Percentiles rank a stretch among this genome's conserved stretches.
phyloP scores from a whole-genome alignment of 179 eudicot genomes.

The Vitellaria paradoxa region DNA sequence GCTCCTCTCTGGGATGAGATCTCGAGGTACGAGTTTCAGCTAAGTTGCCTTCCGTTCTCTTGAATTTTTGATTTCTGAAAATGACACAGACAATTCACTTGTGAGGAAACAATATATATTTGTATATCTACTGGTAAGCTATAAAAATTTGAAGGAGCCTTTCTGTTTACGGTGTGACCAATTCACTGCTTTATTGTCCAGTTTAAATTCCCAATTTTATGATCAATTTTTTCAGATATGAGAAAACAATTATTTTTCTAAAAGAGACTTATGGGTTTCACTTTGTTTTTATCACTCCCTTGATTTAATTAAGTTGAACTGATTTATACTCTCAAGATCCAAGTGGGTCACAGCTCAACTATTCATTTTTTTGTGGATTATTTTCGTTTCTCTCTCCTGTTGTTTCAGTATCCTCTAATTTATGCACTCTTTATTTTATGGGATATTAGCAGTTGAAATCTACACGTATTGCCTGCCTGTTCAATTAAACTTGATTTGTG shows the following conservation, averaged over 20 bases:
- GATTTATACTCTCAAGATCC: neutral
- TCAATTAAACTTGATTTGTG: constrained; percentile 2
- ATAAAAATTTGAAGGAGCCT: neutral
- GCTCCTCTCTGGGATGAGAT: constrained; percentile 75
- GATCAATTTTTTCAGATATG: too few species aligned
- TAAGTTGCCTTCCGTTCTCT: neutral
- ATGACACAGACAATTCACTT: neutral
- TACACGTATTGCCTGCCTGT: neutral
- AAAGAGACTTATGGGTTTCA: neutral
- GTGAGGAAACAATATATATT: neutral
- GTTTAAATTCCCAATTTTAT: neutral
- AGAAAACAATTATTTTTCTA: neutral
- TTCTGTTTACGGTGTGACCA: neutral
- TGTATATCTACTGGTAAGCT: too few species aligned
- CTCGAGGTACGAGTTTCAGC: constrained; percentile 46
- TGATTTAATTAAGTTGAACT: neutral
- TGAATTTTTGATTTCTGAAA: neutral
- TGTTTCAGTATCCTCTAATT: neutral
- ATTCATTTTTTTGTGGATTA: neutral
- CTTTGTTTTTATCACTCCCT: neutral
- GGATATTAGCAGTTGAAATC: neutral
- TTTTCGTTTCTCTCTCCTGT: neutral
- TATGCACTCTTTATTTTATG: neutral
- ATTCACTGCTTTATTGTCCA: neutral
- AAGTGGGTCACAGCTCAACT: neutral